Percentiles rank a stretch among this genome's conserved stretches.
Evolutionary conservation across 2,329 filamentous ascomycete genomes (phyloP).

Genomic region (Fusarium lyarnte): DNA sequence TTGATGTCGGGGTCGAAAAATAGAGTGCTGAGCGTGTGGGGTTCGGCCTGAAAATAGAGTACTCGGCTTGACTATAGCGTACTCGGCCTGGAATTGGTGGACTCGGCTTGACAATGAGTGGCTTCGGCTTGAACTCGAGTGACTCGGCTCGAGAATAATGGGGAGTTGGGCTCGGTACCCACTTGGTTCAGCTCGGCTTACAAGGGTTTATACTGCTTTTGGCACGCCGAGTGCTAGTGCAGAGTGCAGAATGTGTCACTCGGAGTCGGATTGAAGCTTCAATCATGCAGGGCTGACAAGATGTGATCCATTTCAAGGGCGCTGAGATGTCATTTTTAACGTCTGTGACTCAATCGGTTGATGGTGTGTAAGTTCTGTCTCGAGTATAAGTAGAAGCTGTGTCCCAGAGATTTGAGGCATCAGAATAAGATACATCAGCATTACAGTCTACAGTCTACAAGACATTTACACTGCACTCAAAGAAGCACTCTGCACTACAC

Average conservation of each 20-base stretch:
- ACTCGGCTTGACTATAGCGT: conserved; percentile 8
- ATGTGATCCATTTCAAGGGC: conserved; percentile 25
- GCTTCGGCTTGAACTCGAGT: not conserved
- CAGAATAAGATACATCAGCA: conserved; percentile 2
- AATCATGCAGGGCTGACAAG: conserved; percentile 32
- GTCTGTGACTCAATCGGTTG: conserved; percentile 35
- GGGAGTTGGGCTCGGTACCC: not conserved
- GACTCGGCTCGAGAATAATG: not conserved
- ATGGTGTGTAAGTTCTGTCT: not conserved
- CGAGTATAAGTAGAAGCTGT: conserved; percentile 30
- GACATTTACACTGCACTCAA: not conserved
- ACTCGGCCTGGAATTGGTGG: conserved; percentile 4
- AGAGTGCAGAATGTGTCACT: conserved; percentile 32
- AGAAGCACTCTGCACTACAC: not conserved
- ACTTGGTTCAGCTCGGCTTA: conserved; percentile 32
- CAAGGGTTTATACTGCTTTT: conserved; percentile 10
- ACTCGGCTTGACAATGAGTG: not conserved
- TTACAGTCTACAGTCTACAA: conserved; percentile 1
- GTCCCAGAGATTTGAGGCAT: not conserved
- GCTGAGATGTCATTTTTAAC: not conserved
- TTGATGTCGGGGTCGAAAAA: not conserved
- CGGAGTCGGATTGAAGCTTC: conserved; percentile 10
- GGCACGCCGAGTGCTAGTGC: conserved; percentile 5
- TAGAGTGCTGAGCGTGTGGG: not conserved
- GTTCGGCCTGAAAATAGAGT: not conserved